Percentiles rank a stretch among this genome's conserved stretches.
These are phyloP conservation scores for Xylaria sp. DNA, from an alignment of 2,329 filamentous ascomycete species.

Conservation along the genomic window DNA sequence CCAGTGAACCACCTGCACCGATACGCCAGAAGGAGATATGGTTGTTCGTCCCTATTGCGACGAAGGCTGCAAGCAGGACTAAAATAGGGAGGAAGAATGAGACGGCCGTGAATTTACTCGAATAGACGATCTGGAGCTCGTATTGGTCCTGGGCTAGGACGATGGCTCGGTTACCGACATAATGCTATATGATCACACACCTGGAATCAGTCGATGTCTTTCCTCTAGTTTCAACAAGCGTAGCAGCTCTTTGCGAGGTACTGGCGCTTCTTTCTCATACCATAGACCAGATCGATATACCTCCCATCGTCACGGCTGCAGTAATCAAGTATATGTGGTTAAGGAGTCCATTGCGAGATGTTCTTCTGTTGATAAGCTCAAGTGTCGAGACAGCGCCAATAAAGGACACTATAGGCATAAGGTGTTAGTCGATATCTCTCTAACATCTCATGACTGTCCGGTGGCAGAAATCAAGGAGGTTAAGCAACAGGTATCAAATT, in stretches of 20 bases:
- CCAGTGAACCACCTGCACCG: slow-evolving; percentile 67
- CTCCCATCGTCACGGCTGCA: slow-evolving; percentile 74
- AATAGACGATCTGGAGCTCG: slow-evolving; percentile 76
- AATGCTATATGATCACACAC: slow-evolving; percentile 62
- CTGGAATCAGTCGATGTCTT: slow-evolving; percentile 48
- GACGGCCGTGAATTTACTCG: slow-evolving; percentile 70
- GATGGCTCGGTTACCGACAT: slow-evolving; percentile 82
- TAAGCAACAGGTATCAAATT: neutral
- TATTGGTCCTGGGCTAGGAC: slow-evolving; percentile 67
- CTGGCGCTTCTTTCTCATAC: slow-evolving; percentile 41
- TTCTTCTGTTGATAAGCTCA: slow-evolving; percentile 79
- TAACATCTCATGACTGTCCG: neutral
- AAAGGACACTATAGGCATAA: slow-evolving; percentile 63
- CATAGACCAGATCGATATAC: slow-evolving; percentile 77
- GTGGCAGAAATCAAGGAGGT: neutral
- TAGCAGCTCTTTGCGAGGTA: neutral
- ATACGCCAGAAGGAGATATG: slow-evolving; percentile 64
- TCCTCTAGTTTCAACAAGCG: neutral
- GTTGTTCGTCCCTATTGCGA: slow-evolving; percentile 67
- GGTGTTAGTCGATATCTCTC: neutral
- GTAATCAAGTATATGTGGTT: slow-evolving; percentile 71
- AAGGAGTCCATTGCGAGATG: slow-evolving; percentile 68
- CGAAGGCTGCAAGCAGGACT: slow-evolving; percentile 75
- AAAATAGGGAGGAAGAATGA: slow-evolving; percentile 82
- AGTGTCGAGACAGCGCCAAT: slow-evolving; percentile 80